Conservation (phyloP, 1,284 basidiomycete species). For the Moniliella sp. region DNA sequence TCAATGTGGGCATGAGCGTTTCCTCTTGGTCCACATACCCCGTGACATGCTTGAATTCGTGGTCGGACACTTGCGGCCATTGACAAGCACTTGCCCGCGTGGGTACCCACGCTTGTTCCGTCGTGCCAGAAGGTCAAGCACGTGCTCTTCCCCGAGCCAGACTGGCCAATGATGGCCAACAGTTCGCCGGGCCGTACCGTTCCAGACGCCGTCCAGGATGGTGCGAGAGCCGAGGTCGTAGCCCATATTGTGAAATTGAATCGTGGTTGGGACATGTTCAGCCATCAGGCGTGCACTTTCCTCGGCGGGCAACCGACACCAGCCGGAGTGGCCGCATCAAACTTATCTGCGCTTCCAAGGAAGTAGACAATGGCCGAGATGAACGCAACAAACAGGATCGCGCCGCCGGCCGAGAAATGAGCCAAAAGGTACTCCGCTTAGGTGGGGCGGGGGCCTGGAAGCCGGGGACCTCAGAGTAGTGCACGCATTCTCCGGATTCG, state of each 20-base stretch:
- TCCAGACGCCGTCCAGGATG: slow-evolving; percentile 41
- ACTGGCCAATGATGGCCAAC: slow-evolving; percentile 24
- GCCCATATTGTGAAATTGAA: slow-evolving; percentile 65
- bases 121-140: slow-evolving; percentile 72
- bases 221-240: slow-evolving; percentile 38
- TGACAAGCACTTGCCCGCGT: slow-evolving; percentile 56
- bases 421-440: slow-evolving; percentile 38
- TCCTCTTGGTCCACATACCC: slow-evolving; percentile 97
- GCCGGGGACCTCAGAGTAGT: slow-evolving; percentile 78
- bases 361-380: slow-evolving; percentile 34
- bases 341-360: slow-evolving; percentile 13
- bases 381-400: slow-evolving; percentile 43
- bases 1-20: slow-evolving; percentile 80
- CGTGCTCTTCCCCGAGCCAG: slow-evolving; percentile 7
- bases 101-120: slow-evolving; percentile 63
- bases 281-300: slow-evolving; percentile 67
- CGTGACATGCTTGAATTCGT: slow-evolving; percentile 59
- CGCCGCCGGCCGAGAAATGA: slow-evolving; percentile 59
- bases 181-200: slow-evolving; percentile 7
- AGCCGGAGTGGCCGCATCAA: slow-evolving; percentile 9
- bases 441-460: slow-evolving; percentile 9
- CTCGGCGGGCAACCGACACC: slow-evolving; percentile 38
- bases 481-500: slow-evolving; percentile 72
- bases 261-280: slow-evolving; percentile 72
- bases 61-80: slow-evolving; percentile 57